Evolutionary conservation across 345 rosid species (phyloP).

Genomic region (Gossypium anomalum): DNA sequence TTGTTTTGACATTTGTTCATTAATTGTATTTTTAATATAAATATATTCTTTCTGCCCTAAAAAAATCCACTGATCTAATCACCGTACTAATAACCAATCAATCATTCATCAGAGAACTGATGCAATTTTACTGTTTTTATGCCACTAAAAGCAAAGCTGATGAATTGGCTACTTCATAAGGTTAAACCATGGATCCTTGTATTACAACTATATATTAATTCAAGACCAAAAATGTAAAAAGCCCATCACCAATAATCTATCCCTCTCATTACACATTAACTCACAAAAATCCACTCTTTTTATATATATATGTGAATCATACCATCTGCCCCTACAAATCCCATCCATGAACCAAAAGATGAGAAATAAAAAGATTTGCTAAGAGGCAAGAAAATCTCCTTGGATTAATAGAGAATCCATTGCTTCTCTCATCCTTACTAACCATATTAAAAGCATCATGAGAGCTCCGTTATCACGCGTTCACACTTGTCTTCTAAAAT

Average conservation of each 20-base stretch:
- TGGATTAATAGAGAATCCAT: background rate
- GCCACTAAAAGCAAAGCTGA: background rate
- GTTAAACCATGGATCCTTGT: background rate
- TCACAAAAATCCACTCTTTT: background rate
- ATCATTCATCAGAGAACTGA: background rate
- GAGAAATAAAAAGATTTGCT: background rate
- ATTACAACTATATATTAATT: slow-evolving; percentile 1
- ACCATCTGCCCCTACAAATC: background rate
- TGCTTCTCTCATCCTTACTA: background rate
- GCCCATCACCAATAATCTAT: background rate
- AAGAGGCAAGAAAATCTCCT: background rate
- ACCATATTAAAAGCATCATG: slow-evolving; percentile 34
- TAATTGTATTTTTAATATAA: background rate
- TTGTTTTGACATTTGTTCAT: background rate
- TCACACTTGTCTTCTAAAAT: slow-evolving; percentile 81
- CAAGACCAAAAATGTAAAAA: background rate
- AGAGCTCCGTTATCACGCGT: slow-evolving; percentile 61
- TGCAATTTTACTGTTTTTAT: background rate
- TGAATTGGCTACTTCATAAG: background rate
- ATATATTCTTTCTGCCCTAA: background rate
- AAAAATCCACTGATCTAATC: background rate
- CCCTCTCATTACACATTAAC: background rate
- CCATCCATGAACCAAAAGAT: background rate
- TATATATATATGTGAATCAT: no score
- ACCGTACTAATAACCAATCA: background rate